Percentiles rank a stretch among this genome's conserved stretches.
Evolutionary conservation across 2,329 filamentous ascomycete genomes (phyloP).

Genomic region (Elsinoe australis): DNA sequence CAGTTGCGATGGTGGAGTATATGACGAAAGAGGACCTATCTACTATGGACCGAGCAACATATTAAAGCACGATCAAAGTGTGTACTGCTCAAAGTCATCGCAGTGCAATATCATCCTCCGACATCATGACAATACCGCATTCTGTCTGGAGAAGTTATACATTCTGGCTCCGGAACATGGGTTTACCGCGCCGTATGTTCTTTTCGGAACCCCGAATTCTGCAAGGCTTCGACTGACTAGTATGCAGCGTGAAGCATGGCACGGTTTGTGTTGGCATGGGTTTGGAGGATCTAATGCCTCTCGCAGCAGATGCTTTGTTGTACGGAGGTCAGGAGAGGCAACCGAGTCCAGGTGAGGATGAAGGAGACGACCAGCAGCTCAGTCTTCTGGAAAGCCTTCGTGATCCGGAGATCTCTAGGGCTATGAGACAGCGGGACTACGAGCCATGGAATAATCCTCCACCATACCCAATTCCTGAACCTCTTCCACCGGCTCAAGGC

Average conservation of each 20-base stretch:
- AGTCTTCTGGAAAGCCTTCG: slow-evolving; percentile 21
- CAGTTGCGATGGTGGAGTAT: slow-evolving; percentile 76
- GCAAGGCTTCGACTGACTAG: slow-evolving; percentile 33
- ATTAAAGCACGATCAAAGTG: slow-evolving; percentile 68
- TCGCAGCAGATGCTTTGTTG: slow-evolving; percentile 34
- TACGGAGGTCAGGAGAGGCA: slow-evolving; percentile 37
- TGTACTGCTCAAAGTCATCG: slow-evolving; percentile 85
- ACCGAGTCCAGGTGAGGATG: slow-evolving; percentile 20
- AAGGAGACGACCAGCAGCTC: slow-evolving; percentile 22
- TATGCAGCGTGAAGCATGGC: slow-evolving; percentile 70
- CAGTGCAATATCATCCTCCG: slow-evolving; percentile 79
- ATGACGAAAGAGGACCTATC: slow-evolving; percentile 42
- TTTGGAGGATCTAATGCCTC: slow-evolving; percentile 61
- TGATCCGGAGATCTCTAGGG: slow-evolving; percentile 20
- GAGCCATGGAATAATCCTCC: slow-evolving; percentile 8
- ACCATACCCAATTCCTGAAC: slow-evolving; percentile 6
- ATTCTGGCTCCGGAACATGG: slow-evolving; percentile 77
- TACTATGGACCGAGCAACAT: slow-evolving; percentile 74
- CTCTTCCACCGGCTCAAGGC: slow-evolving; percentile 7
- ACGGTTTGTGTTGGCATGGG: slow-evolving; percentile 89
- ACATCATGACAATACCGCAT: slow-evolving; percentile 72
- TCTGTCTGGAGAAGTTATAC: slow-evolving; percentile 74
- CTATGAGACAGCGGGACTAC: slow-evolving; percentile 10
- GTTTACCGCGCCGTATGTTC: slow-evolving; percentile 76
- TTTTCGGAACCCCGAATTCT: not conserved